Base-by-base conservation (phyloP, 192 early-diverging fungal species). In the Podochytrium sp. region DNA sequence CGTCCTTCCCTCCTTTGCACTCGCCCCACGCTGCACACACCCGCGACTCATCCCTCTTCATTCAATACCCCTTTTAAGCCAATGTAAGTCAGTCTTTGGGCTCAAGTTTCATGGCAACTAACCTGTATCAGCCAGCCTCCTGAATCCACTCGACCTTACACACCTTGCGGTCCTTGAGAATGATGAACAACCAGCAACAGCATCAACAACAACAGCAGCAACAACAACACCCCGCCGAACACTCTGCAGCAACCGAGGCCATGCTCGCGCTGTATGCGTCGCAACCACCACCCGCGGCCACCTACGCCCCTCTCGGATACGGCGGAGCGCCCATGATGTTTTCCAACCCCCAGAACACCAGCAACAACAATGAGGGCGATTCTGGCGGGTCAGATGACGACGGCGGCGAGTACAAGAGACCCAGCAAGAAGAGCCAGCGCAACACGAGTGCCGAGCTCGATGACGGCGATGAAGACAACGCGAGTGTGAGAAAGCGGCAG, bases 381-480 rank as follows among this genome's bases (percentile, higher is more conserved):
- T 47, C 20, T 20, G 43, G 43, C 43, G 43, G 10, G 7, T 47
- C 43, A 7, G 10, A 20, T 20, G 43, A 47, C 7, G 43, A 47
- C 43, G 43, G 20, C 7, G 43, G 43, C 10, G 43, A 7, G 43
- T 20, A 47, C 7, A 20, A 7, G 43, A 7, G 43, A 7, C 10
- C 20, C 43, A 20, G 10, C 7, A 20, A 12, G 10, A 20, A 20
- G 43, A 7, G 43, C 7, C 43, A 20, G 20, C 43, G 43, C 7
- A 7, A n/a, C n/a, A n/a, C n/a, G n/a, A n/a, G n/a, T n/a, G 58
- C 23, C 33, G 58, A 34, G 30, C 20, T 25, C 66, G 33, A 55
- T 32, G n/a, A n/a, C n/a, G 67, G 39, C 32, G 56, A 59, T 57
- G 57, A 57, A n/a, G 69, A 71, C 69, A 57, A 71, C 42, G 27